Percentiles rank a stretch among this genome's conserved stretches.
Evolutionary conservation across 495 filamentous ascomycete species (phyloP).

Genomic region (Neurospora sp.): DNA sequence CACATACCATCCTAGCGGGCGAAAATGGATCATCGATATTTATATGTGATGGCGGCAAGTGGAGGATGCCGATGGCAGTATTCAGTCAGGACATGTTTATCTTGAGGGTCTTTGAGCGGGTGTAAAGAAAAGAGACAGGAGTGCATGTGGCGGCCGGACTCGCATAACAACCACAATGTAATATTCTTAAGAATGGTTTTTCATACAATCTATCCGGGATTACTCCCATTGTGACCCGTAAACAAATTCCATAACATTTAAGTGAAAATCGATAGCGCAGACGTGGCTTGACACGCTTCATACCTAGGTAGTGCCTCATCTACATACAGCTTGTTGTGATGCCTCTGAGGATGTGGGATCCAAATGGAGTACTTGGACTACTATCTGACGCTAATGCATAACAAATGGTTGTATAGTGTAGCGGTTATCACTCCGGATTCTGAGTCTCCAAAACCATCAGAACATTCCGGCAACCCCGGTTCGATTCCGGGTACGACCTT

Average conservation of each 20-base stretch:
- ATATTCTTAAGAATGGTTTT: not conserved
- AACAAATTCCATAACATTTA: not conserved
- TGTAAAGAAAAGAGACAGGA: not conserved
- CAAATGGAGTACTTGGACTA: not conserved
- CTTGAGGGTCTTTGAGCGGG: not conserved
- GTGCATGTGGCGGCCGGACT: not conserved
- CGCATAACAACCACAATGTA: not conserved
- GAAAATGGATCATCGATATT: not conserved
- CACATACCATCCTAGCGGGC: not conserved
- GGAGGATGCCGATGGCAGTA: not conserved
- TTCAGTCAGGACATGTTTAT: not conserved
- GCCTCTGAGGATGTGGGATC: not conserved
- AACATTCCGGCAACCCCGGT: constrained; percentile 21
- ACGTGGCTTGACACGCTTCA: not conserved
- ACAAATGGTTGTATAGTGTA: not conserved
- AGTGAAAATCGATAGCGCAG: not conserved
- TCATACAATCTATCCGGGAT: not conserved
- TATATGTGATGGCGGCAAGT: not conserved
- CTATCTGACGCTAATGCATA: not conserved
- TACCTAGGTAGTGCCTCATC: not conserved
- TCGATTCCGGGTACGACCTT: constrained; percentile 27
- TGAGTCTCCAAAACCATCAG: not conserved
- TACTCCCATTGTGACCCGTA: not conserved
- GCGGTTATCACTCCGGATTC: not conserved
- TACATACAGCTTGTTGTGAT: not conserved